Percentiles rank a stretch among this genome's conserved stretches.
phyloP scores from a whole-genome alignment of 805 yeast genomes.

The Metschnikowia chrysomelidarum region DNA sequence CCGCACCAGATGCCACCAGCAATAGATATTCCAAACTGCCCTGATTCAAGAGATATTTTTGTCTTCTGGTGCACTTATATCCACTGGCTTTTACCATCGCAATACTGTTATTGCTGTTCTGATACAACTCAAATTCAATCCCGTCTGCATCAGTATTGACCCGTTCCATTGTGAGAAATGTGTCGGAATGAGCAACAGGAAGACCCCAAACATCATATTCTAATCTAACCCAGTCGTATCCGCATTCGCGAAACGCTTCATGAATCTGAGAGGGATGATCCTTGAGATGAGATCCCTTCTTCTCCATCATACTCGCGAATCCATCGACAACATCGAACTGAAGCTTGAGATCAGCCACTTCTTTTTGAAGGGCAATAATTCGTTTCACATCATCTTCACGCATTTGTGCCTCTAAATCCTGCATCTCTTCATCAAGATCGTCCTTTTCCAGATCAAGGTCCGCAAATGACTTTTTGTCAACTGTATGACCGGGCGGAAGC shows the following conservation, averaged over 20 bases:
- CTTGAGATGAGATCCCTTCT: slow-evolving; percentile 4
- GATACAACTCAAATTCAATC: slow-evolving; percentile 5
- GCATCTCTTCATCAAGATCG: slow-evolving; percentile 10
- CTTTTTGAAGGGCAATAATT: slow-evolving; percentile 10
- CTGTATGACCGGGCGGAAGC: slow-evolving; percentile 28
- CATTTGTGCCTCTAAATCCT: slow-evolving; percentile 14
- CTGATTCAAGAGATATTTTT: slow-evolving; percentile 1
- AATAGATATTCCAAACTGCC: slow-evolving; percentile 14
- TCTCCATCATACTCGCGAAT: slow-evolving; percentile 24
- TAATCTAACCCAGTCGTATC: slow-evolving; percentile 29
- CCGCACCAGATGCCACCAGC: slow-evolving; percentile 1
- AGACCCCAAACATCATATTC: slow-evolving; percentile 35
- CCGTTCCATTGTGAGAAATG: slow-evolving; percentile 12
- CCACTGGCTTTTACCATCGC: slow-evolving; percentile 19
- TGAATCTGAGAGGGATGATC: slow-evolving; percentile 15
- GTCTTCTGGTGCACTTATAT: slow-evolving; percentile 21
- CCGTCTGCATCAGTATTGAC: slow-evolving; percentile 1
- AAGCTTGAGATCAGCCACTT: slow-evolving; percentile 20
- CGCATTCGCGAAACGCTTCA: slow-evolving; percentile 14
- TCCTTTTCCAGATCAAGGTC: slow-evolving; percentile 15
- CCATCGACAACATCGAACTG: slow-evolving; percentile 40
- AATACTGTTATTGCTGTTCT: slow-evolving; percentile 14
- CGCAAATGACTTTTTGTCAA: slow-evolving; percentile 17
- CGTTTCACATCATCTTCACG: slow-evolving; percentile 13
- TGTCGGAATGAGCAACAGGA: slow-evolving; percentile 5